These are phyloP conservation scores for Elasticomyces elasticus DNA, from an alignment of 495 filamentous ascomycete species.

Conservation along the genomic window DNA sequence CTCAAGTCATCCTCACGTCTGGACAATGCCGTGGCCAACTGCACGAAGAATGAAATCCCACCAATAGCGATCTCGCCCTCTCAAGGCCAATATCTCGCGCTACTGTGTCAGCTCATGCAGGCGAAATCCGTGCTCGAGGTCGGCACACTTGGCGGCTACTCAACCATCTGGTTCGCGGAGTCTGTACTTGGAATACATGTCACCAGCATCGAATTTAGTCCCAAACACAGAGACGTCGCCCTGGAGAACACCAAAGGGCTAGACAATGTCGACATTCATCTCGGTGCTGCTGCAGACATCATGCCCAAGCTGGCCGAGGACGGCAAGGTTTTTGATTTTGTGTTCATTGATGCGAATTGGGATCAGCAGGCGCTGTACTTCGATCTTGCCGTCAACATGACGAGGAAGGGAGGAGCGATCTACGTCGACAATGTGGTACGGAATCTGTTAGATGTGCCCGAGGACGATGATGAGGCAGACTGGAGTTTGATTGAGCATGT, in stretches of 20 bases:
- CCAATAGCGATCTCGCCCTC: constrained; percentile 33
- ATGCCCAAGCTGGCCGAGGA: constrained; percentile 34
- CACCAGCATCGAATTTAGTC: constrained; percentile 39
- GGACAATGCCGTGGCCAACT: constrained; percentile 12
- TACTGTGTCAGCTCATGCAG: constrained; percentile 29
- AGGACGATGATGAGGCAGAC: not conserved
- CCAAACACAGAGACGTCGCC: constrained; percentile 35
- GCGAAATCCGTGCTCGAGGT: constrained; percentile 41
- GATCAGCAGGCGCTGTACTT: constrained; percentile 42
- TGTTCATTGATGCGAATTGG: constrained; percentile 45
- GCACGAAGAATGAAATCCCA: constrained; percentile 14
- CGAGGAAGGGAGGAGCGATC: constrained; percentile 30
- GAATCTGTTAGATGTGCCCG: constrained; percentile 25
- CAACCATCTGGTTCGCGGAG: constrained; percentile 42
- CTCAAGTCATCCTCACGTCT: constrained; percentile 11
- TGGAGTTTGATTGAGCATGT: constrained; percentile 33
- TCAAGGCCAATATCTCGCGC: constrained; percentile 37
- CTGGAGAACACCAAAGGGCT: constrained; percentile 34
- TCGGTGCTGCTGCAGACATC: constrained; percentile 39
- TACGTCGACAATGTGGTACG: constrained; percentile 44
- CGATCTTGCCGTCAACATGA: constrained; percentile 35
- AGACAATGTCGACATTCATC: constrained; percentile 36
- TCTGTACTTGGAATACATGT: constrained; percentile 33
- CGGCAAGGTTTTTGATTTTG: constrained; percentile 38
- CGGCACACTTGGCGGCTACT: constrained; percentile 45